phyloP scores from a whole-genome alignment of 176 grass and related monocot species.

The Puccinellia tenuiflora region DNA sequence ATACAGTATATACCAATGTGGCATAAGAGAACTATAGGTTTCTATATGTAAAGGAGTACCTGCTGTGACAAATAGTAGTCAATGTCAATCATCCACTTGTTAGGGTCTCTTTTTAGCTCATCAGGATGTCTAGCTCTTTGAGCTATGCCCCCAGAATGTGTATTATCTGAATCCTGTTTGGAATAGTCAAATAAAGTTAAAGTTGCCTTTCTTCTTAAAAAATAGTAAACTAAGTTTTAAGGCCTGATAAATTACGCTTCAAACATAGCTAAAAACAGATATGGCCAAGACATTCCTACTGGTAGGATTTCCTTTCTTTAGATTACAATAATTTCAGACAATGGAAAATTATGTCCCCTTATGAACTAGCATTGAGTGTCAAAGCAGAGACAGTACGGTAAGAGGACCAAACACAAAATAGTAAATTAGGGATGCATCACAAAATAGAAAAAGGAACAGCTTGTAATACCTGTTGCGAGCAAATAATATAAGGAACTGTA shows the following conservation, averaged over 20 bases:
- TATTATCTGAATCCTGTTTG: constrained; percentile 48
- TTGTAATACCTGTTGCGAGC: constrained; percentile 64
- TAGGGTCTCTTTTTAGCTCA: constrained; percentile 66
- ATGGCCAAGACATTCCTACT: background rate
- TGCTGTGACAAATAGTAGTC: constrained; percentile 97
- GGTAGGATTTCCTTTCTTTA: background rate
- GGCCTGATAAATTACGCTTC: constrained; percentile 16
- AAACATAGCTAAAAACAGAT: constrained; percentile 14
- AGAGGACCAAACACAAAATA: background rate
- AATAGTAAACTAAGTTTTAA: constrained; percentile 23
- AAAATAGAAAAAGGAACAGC: constrained; percentile 12
- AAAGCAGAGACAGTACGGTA: background rate
- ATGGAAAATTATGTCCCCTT: background rate
- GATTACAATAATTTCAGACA: constrained; percentile 3
- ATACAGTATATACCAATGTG: background rate
- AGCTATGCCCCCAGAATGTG: constrained; percentile 71
- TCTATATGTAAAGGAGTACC: constrained; percentile 35
- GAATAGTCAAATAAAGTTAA: constrained; percentile 20
- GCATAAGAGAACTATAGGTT: background rate
- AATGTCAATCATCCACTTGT: constrained; percentile 87
- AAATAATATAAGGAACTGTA: constrained; percentile 96
- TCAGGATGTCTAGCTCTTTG: constrained; percentile 96
- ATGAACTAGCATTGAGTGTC: background rate
- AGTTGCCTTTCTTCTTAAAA: background rate
- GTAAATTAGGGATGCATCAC: background rate